Percentiles rank a stretch among this genome's conserved stretches.
These are phyloP conservation scores for Ogataea populi-albae DNA, from an alignment of 805 yeast genomes.

Conservation along the genomic window DNA sequence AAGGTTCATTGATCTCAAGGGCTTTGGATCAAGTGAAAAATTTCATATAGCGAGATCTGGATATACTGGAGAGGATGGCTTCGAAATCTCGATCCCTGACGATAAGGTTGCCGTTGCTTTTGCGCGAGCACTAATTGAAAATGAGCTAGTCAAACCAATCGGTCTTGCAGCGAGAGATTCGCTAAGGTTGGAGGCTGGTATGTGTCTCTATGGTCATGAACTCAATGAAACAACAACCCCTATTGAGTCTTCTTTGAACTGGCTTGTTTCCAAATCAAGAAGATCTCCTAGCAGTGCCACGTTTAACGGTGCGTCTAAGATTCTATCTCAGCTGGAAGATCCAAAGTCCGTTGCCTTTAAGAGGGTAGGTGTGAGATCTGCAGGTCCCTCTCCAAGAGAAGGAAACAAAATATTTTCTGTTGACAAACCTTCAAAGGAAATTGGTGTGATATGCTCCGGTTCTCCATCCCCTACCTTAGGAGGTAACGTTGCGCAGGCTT, in stretches of 20 bases:
- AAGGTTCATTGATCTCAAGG: slow-evolving; percentile 42
- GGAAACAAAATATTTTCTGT: slow-evolving; percentile 58
- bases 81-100: slow-evolving; percentile 79
- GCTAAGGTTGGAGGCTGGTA: slow-evolving; percentile 92
- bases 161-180: slow-evolving; percentile 99
- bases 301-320: slow-evolving; percentile 76
- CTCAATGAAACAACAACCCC: slow-evolving; percentile 78
- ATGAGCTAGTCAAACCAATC: slow-evolving; percentile 66
- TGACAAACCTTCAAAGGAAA: slow-evolving; percentile 51
- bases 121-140: slow-evolving; percentile 56
- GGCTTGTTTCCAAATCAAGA: slow-evolving; percentile 86
- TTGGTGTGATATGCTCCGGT: slow-evolving; percentile 59
- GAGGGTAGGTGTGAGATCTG: slow-evolving; percentile 72
- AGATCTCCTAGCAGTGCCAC: slow-evolving; percentile 44
- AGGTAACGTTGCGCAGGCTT: slow-evolving; percentile 88
- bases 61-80: slow-evolving; percentile 98
- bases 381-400: slow-evolving; percentile 93
- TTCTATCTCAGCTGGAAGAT: slow-evolving; percentile 60
- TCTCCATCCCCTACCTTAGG: slow-evolving; percentile 60
- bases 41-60: slow-evolving; percentile 92
- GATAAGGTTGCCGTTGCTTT: slow-evolving; percentile 53
- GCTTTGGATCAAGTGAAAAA: slow-evolving; percentile 38
- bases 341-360: slow-evolving; percentile 58
- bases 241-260: slow-evolving; percentile 80
- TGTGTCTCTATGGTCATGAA: slow-evolving; percentile 97